These are phyloP conservation scores for Yamadazyma taylorii DNA, from an alignment of 1,139 yeast species.

Conservation along the genomic window DNA sequence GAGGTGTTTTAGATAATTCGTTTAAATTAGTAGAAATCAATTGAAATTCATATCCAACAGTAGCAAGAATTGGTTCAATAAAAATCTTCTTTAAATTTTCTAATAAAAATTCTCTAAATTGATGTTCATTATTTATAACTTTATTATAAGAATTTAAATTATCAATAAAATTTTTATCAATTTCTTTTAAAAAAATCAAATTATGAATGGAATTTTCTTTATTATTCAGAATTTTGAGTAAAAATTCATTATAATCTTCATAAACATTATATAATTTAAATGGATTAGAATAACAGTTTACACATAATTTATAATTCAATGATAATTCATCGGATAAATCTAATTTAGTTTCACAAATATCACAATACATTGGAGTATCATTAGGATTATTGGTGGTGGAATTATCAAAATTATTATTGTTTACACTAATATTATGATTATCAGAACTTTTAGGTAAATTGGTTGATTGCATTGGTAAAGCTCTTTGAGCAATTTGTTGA, in stretches of 20 bases:
- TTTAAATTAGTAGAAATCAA: constrained; percentile 35
- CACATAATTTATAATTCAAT: constrained; percentile 28
- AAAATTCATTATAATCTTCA: constrained; percentile 37
- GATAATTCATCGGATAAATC: constrained; percentile 26
- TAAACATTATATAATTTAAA: constrained; percentile 34
- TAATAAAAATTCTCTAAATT: constrained; percentile 36
- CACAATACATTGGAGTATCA: constrained; percentile 22
- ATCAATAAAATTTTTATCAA: constrained; percentile 32
- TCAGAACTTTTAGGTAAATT: constrained; percentile 12
- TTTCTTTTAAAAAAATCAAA: constrained; percentile 39
- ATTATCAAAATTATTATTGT: constrained; percentile 4
- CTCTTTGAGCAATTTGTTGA: constrained; percentile 19
- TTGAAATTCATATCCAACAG: constrained; percentile 31
- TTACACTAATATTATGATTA: neutral
- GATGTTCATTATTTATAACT: constrained; percentile 31
- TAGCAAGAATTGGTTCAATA: constrained; percentile 42
- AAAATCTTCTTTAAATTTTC: constrained; percentile 38
- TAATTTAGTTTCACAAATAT: constrained; percentile 25
- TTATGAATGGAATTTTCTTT: constrained; percentile 26
- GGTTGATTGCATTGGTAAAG: constrained; percentile 19
- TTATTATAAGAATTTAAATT: constrained; percentile 24
- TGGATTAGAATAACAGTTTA: constrained; percentile 32
- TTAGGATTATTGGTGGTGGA: constrained; percentile 6
- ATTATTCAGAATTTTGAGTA: constrained; percentile 26
- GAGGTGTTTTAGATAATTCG: constrained; percentile 17